Evolutionary conservation across 148 eudicot species (phyloP), one percentile per base, ranked within the genome.

Genomic region (Suaeda aralocaspica): DNA sequence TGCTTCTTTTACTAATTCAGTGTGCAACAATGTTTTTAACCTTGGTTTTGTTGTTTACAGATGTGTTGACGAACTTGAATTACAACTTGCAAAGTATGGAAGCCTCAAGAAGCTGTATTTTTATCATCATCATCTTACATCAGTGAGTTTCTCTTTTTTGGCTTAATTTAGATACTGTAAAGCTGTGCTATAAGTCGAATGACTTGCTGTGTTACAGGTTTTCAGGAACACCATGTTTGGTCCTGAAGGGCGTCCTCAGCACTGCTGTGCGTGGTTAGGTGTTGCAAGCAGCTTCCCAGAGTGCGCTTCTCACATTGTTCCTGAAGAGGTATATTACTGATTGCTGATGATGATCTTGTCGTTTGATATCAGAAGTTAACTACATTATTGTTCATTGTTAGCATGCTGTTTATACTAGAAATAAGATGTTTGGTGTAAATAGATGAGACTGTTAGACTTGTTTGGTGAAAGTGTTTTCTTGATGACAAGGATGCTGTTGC

Each of bases 171-270:
- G 61, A 26, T 16, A 33, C 48, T 65, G 29, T 26, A 59, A 53
- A 33, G 36, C 22, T 39, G 22, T 41, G 65, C n/a, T 33, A 0
- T 36, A 15, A 48, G 25, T 21, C 69, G 13, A 25, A 56, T 73
- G 63, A 74, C 52, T 7, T 31, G 59, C 51, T 74, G 45, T 44
- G 53, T 46, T 57, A 70, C 86, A 94, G 99, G 99, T 94, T 79
- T 94, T 94, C 82, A 84, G 99, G 73, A 91, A 91, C 74, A 94
- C 99, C 78, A 94, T 94, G 99, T 94, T 94, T 94, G 99, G 97
- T 70, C 99, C 99, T 45, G 99, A 94, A 84, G 99, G 99, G 59
- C 97, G 97, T 72, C 99, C 99, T 44, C 99, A 94, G 64, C 99
- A 94, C 78, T 94, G 99, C 79, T 94, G 97, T 83, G 99, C 97